phyloP scores from a whole-genome alignment of 352 stramenopile species.

The Aphanomyces stellatus region DNA sequence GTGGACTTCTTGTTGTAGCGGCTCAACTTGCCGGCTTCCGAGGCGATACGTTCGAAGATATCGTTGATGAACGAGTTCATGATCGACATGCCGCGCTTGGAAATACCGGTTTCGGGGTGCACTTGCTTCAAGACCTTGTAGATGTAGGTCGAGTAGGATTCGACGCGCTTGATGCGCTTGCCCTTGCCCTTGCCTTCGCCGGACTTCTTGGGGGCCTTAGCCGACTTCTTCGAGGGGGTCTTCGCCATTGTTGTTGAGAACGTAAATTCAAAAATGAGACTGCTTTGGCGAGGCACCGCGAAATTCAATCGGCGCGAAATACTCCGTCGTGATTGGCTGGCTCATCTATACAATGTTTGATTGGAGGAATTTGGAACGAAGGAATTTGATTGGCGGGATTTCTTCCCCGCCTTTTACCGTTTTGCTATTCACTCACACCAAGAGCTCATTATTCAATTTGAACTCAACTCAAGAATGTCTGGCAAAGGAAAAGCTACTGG shows the following conservation, averaged over 20 bases:
- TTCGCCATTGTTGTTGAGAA: constrained; percentile 79
- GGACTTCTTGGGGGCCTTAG: constrained; percentile 62
- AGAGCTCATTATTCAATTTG: constrained; percentile 22
- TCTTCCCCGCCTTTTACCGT: background rate
- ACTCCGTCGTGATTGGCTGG: constrained; percentile 9
- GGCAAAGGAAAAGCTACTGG: constrained; percentile 72
- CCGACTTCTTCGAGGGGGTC: constrained; percentile 92
- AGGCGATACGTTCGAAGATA: constrained; percentile 97
- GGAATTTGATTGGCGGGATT: constrained; percentile 21
- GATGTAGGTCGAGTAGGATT: constrained; percentile 88
- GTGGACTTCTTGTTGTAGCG: constrained; percentile 99
- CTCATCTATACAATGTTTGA: background rate
- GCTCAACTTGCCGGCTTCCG: constrained; percentile 92
- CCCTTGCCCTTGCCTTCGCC: constrained; percentile 75
- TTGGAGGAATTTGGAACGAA: constrained; percentile 9
- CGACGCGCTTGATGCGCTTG: constrained; percentile 70
- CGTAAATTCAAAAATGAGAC: constrained; percentile 20
- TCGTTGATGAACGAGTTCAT: constrained; percentile 99
- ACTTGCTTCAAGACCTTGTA: constrained; percentile 94
- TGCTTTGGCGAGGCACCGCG: background rate
- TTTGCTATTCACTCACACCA: too few relatives aligned
- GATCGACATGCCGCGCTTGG: constrained; percentile 96
- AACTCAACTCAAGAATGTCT: constrained; percentile 43
- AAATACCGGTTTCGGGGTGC: constrained; percentile 96
- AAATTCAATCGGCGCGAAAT: constrained; percentile 15